Evolutionary conservation across 1,139 yeast genomes (phyloP), one percentile per base, ranked within the genome.

Genomic region (Protomyces arabidopsidicola): DNA sequence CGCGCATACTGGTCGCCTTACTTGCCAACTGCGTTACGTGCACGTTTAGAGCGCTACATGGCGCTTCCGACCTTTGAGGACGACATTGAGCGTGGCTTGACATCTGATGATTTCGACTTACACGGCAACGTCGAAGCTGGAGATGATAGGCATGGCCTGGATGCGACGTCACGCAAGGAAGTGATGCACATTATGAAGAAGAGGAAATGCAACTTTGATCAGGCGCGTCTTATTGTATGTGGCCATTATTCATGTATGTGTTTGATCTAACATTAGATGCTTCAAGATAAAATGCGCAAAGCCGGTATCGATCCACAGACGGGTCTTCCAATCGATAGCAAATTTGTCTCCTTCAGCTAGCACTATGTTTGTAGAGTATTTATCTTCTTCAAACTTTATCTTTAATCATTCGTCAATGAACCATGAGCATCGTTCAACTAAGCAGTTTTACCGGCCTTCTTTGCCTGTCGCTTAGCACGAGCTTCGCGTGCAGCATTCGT

Each of bases 1-100:
- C 51, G 56, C 12, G 42, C 42, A 14, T 39, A 24, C 12, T 58
- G 62, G 55, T 51, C 56, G 45, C 35, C 42, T 5, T 42, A 24
- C 35, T 31, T 58, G 42, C 62, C 62, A 14, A 18, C 20, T 14
- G 35, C 20, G 5, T 24, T 27, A 12, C 38, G 62, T 16, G 62
- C 53, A 31, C 31, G 56, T 5, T 34, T 58, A 18, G 62, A 55
- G 20, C 52, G 45, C 20, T 52, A 58, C 62, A 51, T 58, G 55
- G 18, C 56, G 18, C 54, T 60, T 20, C 60, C 66, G 22, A 77
- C 85, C 0, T 87, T 87, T 71, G 75, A 76, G 53, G 78, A 78
- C 14, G 95, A 88, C 72, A 71, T 84, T 27, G 88, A 84, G 60
- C 76, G 77, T n/a, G 96, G 96, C 0, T 75, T 88, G 45, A 76